Percentiles rank a stretch among this genome's conserved stretches.
Evolutionary conservation across 768 basidiomycete genomes (phyloP).

Genomic region (Pulveroboletus ravenelii): DNA sequence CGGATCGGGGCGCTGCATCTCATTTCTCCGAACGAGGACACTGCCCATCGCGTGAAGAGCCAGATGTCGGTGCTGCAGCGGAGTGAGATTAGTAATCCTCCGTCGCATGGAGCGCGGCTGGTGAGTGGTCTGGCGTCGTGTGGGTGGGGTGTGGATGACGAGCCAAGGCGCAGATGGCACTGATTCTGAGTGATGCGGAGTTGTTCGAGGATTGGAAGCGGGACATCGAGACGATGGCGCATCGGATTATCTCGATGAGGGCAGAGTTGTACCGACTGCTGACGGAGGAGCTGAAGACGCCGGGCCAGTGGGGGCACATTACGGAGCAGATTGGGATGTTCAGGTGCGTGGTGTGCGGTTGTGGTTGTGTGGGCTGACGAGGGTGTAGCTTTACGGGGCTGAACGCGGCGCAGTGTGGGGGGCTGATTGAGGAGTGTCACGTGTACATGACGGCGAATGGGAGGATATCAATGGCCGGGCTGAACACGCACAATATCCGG

Average conservation of each 20-base stretch:
- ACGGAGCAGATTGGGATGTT: constrained; percentile 97
- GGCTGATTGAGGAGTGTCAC: constrained; percentile 66
- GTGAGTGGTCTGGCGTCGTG: constrained; percentile 39
- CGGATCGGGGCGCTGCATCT: constrained; percentile 93
- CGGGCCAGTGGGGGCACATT: constrained; percentile 96
- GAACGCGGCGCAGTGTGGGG: constrained; percentile 57
- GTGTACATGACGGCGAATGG: constrained; percentile 86
- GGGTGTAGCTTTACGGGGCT: constrained; percentile 76
- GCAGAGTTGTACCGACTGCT: constrained; percentile 68
- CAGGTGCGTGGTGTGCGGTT: constrained; percentile 47
- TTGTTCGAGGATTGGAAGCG: constrained; percentile 86
- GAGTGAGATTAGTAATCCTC: constrained; percentile 94
- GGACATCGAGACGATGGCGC: constrained; percentile 83
- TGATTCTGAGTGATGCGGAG: constrained; percentile 71
- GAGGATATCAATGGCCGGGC: constrained; percentile 90
- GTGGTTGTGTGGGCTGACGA: constrained; percentile 7
- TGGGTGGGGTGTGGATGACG: not conserved
- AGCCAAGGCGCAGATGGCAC: constrained; percentile 48
- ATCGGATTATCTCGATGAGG: constrained; percentile 83
- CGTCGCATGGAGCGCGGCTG: constrained; percentile 84
- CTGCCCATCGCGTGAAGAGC: constrained; percentile 70
- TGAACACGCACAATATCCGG: constrained; percentile 74
- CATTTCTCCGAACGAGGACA: constrained; percentile 57
- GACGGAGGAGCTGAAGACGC: constrained; percentile 71
- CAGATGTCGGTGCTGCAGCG: constrained; percentile 90